Percentiles rank a stretch among this genome's conserved stretches.
These are phyloP conservation scores for Plasmodium fragile DNA, from an alignment of 169 alveolate genomes.

Conservation along the genomic window DNA sequence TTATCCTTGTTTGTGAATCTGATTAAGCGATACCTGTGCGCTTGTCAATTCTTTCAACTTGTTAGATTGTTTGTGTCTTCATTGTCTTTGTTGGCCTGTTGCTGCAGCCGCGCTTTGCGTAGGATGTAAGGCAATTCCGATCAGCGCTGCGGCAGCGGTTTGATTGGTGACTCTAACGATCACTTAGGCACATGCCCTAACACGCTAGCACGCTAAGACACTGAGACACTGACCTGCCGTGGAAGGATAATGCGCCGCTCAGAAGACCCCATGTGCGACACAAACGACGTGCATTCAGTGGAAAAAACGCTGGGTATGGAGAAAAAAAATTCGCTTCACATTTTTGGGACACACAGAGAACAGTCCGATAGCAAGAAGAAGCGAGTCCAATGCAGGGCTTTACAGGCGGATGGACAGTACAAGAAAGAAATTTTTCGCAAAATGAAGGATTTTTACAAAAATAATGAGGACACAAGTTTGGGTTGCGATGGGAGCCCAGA, in stretches of 20 bases:
- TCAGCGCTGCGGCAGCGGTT: background rate
- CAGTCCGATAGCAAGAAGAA: constrained; percentile 4
- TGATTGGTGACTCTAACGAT: background rate
- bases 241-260: background rate
- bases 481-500: background rate
- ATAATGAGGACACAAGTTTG: background rate
- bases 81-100: background rate
- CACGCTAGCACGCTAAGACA: background rate
- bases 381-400: background rate
- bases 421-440: constrained; percentile 14
- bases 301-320: background rate
- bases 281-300: background rate
- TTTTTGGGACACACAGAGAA: background rate
- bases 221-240: background rate
- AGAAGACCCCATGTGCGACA: constrained; percentile 24
- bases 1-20: background rate
- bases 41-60: background rate
- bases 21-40: background rate
- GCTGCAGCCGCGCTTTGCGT: background rate
- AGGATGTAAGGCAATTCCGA: background rate
- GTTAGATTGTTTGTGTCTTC: background rate
- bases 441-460: constrained; percentile 51
- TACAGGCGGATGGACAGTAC: background rate
- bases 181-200: background rate
- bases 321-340: constrained; percentile 2